Base-by-base conservation (phyloP, 106 monocot species). In the Agapanthus africanus region DNA sequence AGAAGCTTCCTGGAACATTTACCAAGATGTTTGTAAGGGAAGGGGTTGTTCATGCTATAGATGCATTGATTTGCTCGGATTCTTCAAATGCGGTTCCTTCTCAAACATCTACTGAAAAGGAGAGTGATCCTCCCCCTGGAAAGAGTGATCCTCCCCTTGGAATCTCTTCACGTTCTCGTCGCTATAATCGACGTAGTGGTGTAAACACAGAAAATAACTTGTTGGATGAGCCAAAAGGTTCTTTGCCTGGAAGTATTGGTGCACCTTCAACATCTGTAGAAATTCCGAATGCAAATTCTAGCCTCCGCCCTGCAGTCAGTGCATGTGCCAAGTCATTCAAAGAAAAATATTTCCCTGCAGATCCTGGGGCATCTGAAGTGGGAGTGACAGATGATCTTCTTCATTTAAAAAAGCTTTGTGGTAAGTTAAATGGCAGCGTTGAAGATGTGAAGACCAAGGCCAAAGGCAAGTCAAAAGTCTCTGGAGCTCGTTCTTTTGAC, bases 21-120 rank as follows among this genome's bases (percentile, higher is more conserved):
- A 81, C 89, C 21, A 90, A 90, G 68, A 67, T 85, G 77, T 99
- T 99, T 85, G 82, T 99, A 27, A 90, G 97, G 73, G 99, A 99
- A 92, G 99, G 99, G 32, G 90, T 99, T 40, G 87, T 99, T 70
- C 99, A 99, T 93, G 93, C 99, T 64, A 74, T 99, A 28, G 93
- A 93, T 56, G 50, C 79, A 44, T 87, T 99, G 14, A 93, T 97
- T 46, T 61, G 78, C 22, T 7, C 81, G 33, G 86, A 86, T 71
- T 65, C 82, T 63, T 86, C 86, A 41, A 54, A 13, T 75, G 9
- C 71, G 15, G 57, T 67, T 70, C 62, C 78, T 78, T 64, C 80
- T 65, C 87, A 79, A 37, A 37, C 73, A 27, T 41, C 80, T n/a
- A 47, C 67, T 71, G 85, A 85, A 40, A 94, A 90, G 39, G 87